These are phyloP conservation scores for Cercophora samala DNA, from an alignment of 495 filamentous ascomycete genomes.

Conservation along the genomic window DNA sequence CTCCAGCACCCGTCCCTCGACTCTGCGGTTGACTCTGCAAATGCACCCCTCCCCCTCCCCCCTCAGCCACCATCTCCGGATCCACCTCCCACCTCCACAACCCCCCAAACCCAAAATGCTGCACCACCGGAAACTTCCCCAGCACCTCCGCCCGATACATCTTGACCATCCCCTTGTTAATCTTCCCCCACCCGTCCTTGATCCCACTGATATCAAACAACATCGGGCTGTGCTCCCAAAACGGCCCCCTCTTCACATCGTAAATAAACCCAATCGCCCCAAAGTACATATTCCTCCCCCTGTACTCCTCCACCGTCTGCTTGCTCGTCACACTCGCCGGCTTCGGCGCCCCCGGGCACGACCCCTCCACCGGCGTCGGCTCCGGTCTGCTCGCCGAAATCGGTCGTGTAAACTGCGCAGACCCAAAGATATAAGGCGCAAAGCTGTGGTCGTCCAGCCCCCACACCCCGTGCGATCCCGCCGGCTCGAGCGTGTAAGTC, in stretches of 20 bases:
- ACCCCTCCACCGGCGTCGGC: slow-evolving; percentile 69
- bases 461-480: slow-evolving; percentile 94
- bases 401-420: slow-evolving; percentile 77
- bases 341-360: slow-evolving; percentile 64
- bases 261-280: slow-evolving; percentile 98
- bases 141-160: slow-evolving; percentile 97
- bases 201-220: slow-evolving; percentile 93
- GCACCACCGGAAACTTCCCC: slow-evolving; percentile 92
- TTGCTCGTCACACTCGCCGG: slow-evolving; percentile 65
- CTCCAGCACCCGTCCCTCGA: background rate
- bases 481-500: slow-evolving; percentile 93
- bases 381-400: slow-evolving; percentile 63
- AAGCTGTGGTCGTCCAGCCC: slow-evolving; percentile 96
- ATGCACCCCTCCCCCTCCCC: slow-evolving; percentile 47
- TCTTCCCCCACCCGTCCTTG: slow-evolving; percentile 90
- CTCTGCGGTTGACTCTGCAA: slow-evolving; percentile 52
- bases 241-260: slow-evolving; percentile 94
- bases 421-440: slow-evolving; percentile 94
- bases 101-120: slow-evolving; percentile 92
- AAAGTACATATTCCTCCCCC: slow-evolving; percentile 85
- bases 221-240: slow-evolving; percentile 97
- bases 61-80: slow-evolving; percentile 52
- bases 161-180: slow-evolving; percentile 98
- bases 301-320: slow-evolving; percentile 62
- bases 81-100: slow-evolving; percentile 80